These are phyloP conservation scores for Secale cereale DNA, from an alignment of 176 grass and related monocot species.

Conservation along the genomic window DNA sequence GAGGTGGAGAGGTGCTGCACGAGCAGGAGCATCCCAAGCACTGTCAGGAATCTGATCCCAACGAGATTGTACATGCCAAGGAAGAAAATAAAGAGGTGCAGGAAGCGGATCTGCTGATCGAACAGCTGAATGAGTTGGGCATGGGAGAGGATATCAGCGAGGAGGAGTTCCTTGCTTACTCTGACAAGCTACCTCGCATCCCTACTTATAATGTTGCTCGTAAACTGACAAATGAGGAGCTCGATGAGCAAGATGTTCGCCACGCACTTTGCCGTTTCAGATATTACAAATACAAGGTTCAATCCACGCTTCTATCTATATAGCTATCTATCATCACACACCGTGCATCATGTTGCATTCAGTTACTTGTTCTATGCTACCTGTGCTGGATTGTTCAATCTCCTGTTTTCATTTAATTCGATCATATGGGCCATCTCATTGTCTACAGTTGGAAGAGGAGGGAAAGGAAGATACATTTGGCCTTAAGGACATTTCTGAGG, in stretches of 20 bases:
- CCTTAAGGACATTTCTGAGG: neutral
- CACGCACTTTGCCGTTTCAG: neutral
- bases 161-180: neutral
- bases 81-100: neutral
- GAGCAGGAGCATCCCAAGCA: neutral
- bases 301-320: neutral
- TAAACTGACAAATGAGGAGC: neutral
- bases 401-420: neutral
- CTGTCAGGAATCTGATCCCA: neutral
- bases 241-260: neutral
- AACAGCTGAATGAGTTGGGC: neutral
- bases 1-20: neutral
- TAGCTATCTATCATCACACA: neutral
- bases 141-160: neutral
- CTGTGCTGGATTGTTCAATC: neutral
- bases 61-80: neutral
- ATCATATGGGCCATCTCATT: neutral
- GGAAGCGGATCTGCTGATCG: neutral
- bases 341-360: neutral
- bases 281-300: conserved; percentile 5
- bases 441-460: neutral
- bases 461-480: neutral
- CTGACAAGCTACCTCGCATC: neutral
- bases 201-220: too few species aligned
- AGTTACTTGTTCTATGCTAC: neutral